Base-by-base conservation (phyloP, 2,329 filamentous ascomycete species). In the Penicillium brevicompactum region DNA sequence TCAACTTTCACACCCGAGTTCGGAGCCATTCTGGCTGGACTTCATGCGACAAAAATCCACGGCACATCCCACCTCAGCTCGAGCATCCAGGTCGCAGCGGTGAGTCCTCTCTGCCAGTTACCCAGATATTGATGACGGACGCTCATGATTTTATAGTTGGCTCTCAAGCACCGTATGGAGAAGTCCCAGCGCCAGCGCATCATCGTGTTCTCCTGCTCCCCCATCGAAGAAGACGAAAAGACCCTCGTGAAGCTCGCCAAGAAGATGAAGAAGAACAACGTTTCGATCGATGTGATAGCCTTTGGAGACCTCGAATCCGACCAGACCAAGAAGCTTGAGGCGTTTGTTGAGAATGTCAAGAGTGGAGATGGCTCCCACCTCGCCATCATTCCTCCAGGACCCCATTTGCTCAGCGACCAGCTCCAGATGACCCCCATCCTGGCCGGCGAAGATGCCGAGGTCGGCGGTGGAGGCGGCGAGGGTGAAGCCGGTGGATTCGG, bases 191-290 rank as follows among this genome's bases (percentile, higher is more conserved):
- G 91, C 67, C 92, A 96, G 82, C 90, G 94, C 64, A 96, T 99
- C 82, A 89, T 99, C 76, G 92, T 95, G 58, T 97, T 99, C 76
- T 89, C 92, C 61, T 99, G 94, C 83, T 96, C 92, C 41, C 90
- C 92, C 27, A 88, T 97, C 70, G 84, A 87, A 59, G 94, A 99
- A 71, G 88, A 91, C 61, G 90, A 97, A 75, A 94, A 94, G 79
- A 86, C 89, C 51, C 85, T 99, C 48, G 84, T 92, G 59, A 90
- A 91, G 71, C 84, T 99, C 30, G 92, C 94, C 43, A 96, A 94
- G 81, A 95, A 94, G 80, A 95, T 97, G 92, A 97, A 97, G 86
- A 99, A 99, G 84, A 89, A 88, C 76, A 93, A 90, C 70, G 90
- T 96, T 57, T 90, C 88, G 58, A 90, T 99, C 70, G 94, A 99